Evolutionary conservation across 2,329 filamentous ascomycete species (phyloP).

Genomic region (Helotiales sp.): DNA sequence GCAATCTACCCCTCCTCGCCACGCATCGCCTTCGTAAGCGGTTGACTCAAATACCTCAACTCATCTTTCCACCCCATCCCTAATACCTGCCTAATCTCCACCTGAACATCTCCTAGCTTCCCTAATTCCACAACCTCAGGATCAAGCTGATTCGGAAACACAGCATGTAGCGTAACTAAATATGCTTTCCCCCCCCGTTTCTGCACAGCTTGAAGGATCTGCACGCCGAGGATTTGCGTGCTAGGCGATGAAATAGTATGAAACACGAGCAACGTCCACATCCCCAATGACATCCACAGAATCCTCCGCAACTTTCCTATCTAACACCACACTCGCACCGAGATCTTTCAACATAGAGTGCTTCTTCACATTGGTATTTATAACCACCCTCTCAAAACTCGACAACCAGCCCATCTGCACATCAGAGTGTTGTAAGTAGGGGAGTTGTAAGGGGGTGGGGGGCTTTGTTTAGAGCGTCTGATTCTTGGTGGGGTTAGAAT

Average conservation of each 20-base stretch:
- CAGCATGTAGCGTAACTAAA: neutral
- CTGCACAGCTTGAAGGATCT: neutral
- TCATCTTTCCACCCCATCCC: neutral
- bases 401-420: neutral
- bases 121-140: neutral
- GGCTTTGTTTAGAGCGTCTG: too few relatives aligned
- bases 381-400: neutral
- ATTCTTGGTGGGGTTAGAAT: too few relatives aligned
- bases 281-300: neutral
- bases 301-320: neutral
- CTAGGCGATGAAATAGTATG: neutral
- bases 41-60: conserved; percentile 1
- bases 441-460: too few relatives aligned
- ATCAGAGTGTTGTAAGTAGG: neutral
- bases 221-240: neutral
- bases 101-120: neutral
- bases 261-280: neutral
- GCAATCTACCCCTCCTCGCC: neutral
- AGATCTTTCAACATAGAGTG: neutral
- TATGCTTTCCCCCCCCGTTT: neutral
- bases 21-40: neutral
- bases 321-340: neutral
- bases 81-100: neutral
- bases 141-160: neutral
- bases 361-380: neutral